Conservation (phyloP, 2,329 filamentous ascomycete genomes). For the Taxawa tesnikishii region DNA sequence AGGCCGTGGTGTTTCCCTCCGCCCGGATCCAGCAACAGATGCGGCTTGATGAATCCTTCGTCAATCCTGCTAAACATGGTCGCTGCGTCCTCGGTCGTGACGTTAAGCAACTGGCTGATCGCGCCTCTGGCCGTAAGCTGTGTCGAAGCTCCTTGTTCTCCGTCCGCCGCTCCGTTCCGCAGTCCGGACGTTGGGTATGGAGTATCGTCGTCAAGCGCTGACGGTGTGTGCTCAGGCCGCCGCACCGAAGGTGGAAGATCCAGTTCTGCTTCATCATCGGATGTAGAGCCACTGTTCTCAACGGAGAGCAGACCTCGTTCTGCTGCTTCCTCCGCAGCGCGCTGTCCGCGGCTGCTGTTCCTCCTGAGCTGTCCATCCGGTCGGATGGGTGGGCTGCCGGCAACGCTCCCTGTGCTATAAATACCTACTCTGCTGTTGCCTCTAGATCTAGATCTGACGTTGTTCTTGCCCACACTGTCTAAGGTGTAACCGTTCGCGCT, state of each 20-base stretch:
- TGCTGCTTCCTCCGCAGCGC: constrained; percentile 29
- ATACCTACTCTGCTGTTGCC: constrained; percentile 38
- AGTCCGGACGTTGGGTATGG: constrained; percentile 7
- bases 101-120: constrained; percentile 66
- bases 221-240: constrained; percentile 28
- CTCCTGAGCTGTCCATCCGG: constrained; percentile 33
- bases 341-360: constrained; percentile 38
- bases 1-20: constrained; percentile 10
- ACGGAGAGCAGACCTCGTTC: constrained; percentile 44
- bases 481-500: constrained; percentile 44
- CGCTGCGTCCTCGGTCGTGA: constrained; percentile 72
- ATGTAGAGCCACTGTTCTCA: constrained; percentile 27
- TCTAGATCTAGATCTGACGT: constrained; percentile 15
- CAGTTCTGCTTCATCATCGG: constrained; percentile 45
- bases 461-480: constrained; percentile 29
- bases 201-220: constrained; percentile 8
- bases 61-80: constrained; percentile 86
- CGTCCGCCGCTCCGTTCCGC: neutral
- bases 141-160: constrained; percentile 9
- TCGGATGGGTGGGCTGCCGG: constrained; percentile 34
- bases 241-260: constrained; percentile 47
- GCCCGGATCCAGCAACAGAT: constrained; percentile 63
- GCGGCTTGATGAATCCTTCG: constrained; percentile 92
- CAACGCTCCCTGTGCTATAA: constrained; percentile 45
- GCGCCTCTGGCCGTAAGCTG: constrained; percentile 59